Conservation (phyloP, 306 rosid genomes). For the Castanea mollissima region DNA sequence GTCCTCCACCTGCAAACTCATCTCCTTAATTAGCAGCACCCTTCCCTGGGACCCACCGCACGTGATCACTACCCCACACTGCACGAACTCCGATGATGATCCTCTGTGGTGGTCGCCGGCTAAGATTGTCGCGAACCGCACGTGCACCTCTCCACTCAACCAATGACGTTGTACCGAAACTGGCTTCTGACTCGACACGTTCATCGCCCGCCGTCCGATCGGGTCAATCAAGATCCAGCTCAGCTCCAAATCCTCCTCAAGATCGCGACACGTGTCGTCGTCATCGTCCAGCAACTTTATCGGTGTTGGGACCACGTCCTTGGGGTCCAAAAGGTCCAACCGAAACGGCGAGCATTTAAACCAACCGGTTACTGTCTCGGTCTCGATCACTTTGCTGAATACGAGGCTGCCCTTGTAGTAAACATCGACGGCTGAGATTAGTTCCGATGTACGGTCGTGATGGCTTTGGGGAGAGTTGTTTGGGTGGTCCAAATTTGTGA, state of each 20-base stretch:
- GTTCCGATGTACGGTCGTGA: slow-evolving; percentile 21
- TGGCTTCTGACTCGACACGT: slow-evolving; percentile 59
- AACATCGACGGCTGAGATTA: slow-evolving; percentile 75
- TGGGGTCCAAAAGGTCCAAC: slow-evolving; percentile 59
- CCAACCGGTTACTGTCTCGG: slow-evolving; percentile 70
- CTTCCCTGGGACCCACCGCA: slow-evolving; percentile 41
- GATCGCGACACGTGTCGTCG: slow-evolving; percentile 24
- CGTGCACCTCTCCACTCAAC: slow-evolving; percentile 71
- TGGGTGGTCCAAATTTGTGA: background rate
- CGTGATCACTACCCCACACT: slow-evolving; percentile 46
- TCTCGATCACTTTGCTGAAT: slow-evolving; percentile 56
- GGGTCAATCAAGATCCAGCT: slow-evolving; percentile 74
- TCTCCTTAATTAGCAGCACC: slow-evolving; percentile 60
- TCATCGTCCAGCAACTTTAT: slow-evolving; percentile 23
- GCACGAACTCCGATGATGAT: slow-evolving; percentile 46
- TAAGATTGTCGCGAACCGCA: slow-evolving; percentile 45
- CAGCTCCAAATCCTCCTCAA: slow-evolving; percentile 37
- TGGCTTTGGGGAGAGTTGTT: background rate
- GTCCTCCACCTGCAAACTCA: slow-evolving; percentile 63
- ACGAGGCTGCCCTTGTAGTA: slow-evolving; percentile 33
- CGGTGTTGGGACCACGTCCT: slow-evolving; percentile 55
- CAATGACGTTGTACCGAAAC: slow-evolving; percentile 63
- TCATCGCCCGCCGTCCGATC: slow-evolving; percentile 47
- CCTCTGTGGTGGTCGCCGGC: slow-evolving; percentile 41
- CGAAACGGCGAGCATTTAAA: slow-evolving; percentile 74